Percentiles rank a stretch among this genome's conserved stretches.
These are phyloP conservation scores for Candida dubliniensis DNA, from an alignment of 1,139 yeast species.

Conservation along the genomic window DNA sequence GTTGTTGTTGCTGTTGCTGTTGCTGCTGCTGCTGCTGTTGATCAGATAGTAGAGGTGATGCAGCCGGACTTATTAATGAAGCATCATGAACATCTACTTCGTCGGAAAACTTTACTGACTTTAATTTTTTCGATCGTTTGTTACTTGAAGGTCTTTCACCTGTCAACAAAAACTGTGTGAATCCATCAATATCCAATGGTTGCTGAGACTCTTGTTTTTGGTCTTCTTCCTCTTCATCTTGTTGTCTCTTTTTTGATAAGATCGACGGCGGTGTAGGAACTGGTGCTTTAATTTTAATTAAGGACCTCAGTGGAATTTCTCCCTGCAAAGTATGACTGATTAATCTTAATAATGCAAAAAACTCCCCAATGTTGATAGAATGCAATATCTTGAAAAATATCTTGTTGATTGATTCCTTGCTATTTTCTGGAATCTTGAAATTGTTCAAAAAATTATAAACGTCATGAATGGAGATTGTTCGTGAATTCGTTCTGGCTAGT, in stretches of 20 bases:
- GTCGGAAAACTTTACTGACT: conserved; percentile 72
- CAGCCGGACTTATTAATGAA: conserved; percentile 23
- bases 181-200: conserved; percentile 67
- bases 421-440: conserved; percentile 48
- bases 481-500: conserved; percentile 53
- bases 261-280: conserved; percentile 72
- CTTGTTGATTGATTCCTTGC: conserved; percentile 45
- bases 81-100: conserved; percentile 47
- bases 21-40: conserved; percentile 28
- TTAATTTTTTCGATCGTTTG: conserved; percentile 40
- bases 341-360: conserved; percentile 68
- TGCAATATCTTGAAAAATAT: conserved; percentile 52
- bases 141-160: conserved; percentile 61
- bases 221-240: conserved; percentile 43
- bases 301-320: conserved; percentile 46
- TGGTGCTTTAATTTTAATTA: conserved; percentile 54
- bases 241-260: conserved; percentile 53
- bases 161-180: conserved; percentile 71
- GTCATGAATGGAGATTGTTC: conserved; percentile 59
- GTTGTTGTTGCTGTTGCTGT: conserved; percentile 13
- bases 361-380: conserved; percentile 69
- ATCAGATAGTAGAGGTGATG: conserved; percentile 24
- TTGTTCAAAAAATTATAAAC: conserved; percentile 64
- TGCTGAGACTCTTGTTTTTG: conserved; percentile 21
- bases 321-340: conserved; percentile 58